Percentiles rank a stretch among this genome's conserved stretches.
phyloP scores from a whole-genome alignment of 129 eudicot genomes.

The Centrapalus pauciflorus region DNA sequence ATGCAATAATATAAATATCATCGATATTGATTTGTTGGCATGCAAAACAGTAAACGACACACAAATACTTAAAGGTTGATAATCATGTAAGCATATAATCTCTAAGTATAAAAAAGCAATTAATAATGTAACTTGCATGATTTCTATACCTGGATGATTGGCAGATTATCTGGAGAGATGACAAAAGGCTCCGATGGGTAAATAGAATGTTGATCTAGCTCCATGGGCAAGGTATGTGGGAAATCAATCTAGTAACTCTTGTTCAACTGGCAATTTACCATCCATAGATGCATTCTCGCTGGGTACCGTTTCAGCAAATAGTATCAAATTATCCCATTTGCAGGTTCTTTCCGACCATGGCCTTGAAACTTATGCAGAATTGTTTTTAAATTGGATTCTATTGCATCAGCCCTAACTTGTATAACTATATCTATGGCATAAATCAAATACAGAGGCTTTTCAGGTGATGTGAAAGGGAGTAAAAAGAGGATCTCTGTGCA shows the following conservation, averaged over 20 bases:
- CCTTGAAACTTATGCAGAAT: constrained; percentile 56
- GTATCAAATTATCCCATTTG: constrained; percentile 39
- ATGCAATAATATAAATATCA: constrained; percentile 1
- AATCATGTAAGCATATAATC: too few species aligned
- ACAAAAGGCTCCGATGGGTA: constrained; percentile 22
- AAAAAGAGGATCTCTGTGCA: constrained; percentile 89
- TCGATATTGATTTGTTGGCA: not conserved
- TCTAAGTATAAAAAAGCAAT: too few species aligned
- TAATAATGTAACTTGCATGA: not conserved
- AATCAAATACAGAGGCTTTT: constrained; percentile 87
- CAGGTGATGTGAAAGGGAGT: constrained; percentile 79
- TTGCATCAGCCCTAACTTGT: constrained; percentile 87
- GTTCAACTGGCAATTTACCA: constrained; percentile 17
- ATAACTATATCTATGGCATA: constrained; percentile 82
- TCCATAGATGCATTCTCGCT: constrained; percentile 27
- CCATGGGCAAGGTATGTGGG: constrained; percentile 19
- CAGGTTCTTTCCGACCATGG: constrained; percentile 29
- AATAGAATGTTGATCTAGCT: constrained; percentile 28
- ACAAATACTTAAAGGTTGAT: not conserved
- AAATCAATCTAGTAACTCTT: constrained; percentile 28
- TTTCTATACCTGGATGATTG: constrained; percentile 62
- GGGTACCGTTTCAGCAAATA: constrained; percentile 23
- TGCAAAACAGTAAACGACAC: too few species aligned
- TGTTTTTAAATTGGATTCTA: constrained; percentile 81
- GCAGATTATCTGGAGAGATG: constrained; percentile 48